phyloP scores from a whole-genome alignment of 2,329 filamentous ascomycete genomes.

The Boeremia lycopersici region DNA sequence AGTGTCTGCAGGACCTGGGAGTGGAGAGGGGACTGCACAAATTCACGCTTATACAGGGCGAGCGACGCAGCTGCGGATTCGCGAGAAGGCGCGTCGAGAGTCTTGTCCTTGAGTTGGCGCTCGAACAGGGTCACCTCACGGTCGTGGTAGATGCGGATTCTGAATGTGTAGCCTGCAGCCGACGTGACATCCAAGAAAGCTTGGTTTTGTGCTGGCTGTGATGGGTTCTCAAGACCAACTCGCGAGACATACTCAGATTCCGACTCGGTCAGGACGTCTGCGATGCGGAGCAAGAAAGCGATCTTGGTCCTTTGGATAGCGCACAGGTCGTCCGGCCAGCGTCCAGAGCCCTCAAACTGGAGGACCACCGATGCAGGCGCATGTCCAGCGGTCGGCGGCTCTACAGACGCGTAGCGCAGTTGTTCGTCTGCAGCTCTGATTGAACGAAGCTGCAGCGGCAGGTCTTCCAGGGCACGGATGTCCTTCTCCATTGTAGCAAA shows the following conservation, averaged over 20 bases:
- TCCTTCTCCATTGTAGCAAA: constrained; percentile 78
- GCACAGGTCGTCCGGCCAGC: constrained; percentile 90
- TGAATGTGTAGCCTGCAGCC: constrained; percentile 73
- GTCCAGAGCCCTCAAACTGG: constrained; percentile 89
- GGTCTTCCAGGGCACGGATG: constrained; percentile 75
- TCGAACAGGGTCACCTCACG: constrained; percentile 82
- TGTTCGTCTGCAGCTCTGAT: constrained; percentile 74
- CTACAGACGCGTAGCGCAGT: constrained; percentile 74
- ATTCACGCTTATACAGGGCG: constrained; percentile 72
- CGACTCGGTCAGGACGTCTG: constrained; percentile 69
- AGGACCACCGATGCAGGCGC: constrained; percentile 77
- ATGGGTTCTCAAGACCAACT: constrained; percentile 80
- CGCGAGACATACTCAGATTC: constrained; percentile 68
- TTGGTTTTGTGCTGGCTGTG: constrained; percentile 72
- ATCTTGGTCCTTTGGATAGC: constrained; percentile 95
- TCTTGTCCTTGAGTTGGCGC: constrained; percentile 76
- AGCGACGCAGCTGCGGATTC: constrained; percentile 74
- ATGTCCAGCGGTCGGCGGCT: constrained; percentile 55
- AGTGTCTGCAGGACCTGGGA: constrained; percentile 81
- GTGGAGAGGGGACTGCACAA: constrained; percentile 75
- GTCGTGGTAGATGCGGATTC: constrained; percentile 86
- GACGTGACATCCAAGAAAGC: constrained; percentile 84
- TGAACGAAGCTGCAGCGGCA: constrained; percentile 86
- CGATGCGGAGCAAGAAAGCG: constrained; percentile 79
- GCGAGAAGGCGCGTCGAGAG: constrained; percentile 66